Evolutionary conservation across 1,139 yeast genomes (phyloP).

Genomic region (Geotrichum candidum): DNA sequence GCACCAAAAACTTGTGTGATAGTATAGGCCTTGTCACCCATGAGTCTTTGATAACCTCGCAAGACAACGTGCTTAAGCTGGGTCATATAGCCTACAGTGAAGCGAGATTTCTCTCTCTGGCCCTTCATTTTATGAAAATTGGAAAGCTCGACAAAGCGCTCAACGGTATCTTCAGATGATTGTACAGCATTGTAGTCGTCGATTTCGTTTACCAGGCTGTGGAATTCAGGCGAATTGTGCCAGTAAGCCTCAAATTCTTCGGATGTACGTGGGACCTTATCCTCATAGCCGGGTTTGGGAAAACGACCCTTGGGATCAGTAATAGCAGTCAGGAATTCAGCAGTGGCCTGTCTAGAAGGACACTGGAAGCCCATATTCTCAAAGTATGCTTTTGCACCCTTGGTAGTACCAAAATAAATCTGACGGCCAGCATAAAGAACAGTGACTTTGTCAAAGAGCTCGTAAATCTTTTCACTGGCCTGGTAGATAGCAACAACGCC

Average conservation of each 20-base stretch:
- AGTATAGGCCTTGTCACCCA: slow-evolving; percentile 51
- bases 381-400: slow-evolving; percentile 48
- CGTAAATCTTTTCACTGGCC: slow-evolving; percentile 62
- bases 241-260: slow-evolving; percentile 53
- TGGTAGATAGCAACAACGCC: slow-evolving; percentile 57
- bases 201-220: slow-evolving; percentile 38
- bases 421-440: slow-evolving; percentile 56
- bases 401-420: slow-evolving; percentile 53
- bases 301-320: slow-evolving; percentile 52
- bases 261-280: slow-evolving; percentile 51
- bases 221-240: slow-evolving; percentile 48
- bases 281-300: slow-evolving; percentile 44
- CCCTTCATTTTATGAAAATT: slow-evolving; percentile 43
- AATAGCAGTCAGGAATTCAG: slow-evolving; percentile 63
- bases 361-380: slow-evolving; percentile 56
- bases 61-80: slow-evolving; percentile 43
- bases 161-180: slow-evolving; percentile 40
- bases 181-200: slow-evolving; percentile 39
- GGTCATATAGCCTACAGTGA: slow-evolving; percentile 41
- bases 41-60: slow-evolving; percentile 52
- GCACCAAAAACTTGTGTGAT: slow-evolving; percentile 47
- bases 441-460: slow-evolving; percentile 58
- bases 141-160: slow-evolving; percentile 38
- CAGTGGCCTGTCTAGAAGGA: slow-evolving; percentile 58
- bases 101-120: slow-evolving; percentile 43